phyloP scores from a whole-genome alignment of 2,329 filamentous ascomycete genomes.

The Chaetomiaceae sp. region DNA sequence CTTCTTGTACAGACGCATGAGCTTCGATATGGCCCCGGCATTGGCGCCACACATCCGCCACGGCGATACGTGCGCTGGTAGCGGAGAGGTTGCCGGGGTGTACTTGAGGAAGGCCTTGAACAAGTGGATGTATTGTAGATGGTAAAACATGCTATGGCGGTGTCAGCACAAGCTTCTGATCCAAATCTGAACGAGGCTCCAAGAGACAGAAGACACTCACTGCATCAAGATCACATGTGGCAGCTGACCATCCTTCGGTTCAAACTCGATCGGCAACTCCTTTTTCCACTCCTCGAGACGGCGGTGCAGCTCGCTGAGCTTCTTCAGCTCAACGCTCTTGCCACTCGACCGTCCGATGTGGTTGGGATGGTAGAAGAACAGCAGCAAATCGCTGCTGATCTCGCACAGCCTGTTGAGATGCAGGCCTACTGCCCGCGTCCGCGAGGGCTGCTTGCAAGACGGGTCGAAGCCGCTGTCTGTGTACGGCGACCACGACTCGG shows the following conservation, averaged over 20 bases:
- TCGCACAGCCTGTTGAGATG: slow-evolving; percentile 82
- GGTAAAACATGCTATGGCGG: slow-evolving; percentile 81
- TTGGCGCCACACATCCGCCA: slow-evolving; percentile 87
- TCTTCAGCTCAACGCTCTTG: slow-evolving; percentile 82
- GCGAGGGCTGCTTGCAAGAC: slow-evolving; percentile 67
- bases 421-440: slow-evolving; percentile 74
- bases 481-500: slow-evolving; percentile 79
- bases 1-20: slow-evolving; percentile 91
- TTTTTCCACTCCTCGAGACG: slow-evolving; percentile 85
- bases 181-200: background rate
- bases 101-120: slow-evolving; percentile 96
- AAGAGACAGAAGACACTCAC: slow-evolving; percentile 49
- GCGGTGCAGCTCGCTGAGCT: slow-evolving; percentile 84
- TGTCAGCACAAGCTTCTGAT: slow-evolving; percentile 5
- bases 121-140: slow-evolving; percentile 89
- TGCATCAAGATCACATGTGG: slow-evolving; percentile 76
- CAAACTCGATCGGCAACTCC: slow-evolving; percentile 76
- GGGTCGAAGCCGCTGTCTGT: slow-evolving; percentile 75
- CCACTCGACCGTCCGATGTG: slow-evolving; percentile 58
- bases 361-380: slow-evolving; percentile 84
- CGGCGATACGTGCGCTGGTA: slow-evolving; percentile 82
- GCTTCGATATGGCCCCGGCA: slow-evolving; percentile 81
- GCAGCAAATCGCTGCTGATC: slow-evolving; percentile 84
- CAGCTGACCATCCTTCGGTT: slow-evolving; percentile 81
- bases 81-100: slow-evolving; percentile 68